These are phyloP conservation scores for Fusarium domesticum DNA, from an alignment of 2,329 filamentous ascomycete species.

Conservation along the genomic window DNA sequence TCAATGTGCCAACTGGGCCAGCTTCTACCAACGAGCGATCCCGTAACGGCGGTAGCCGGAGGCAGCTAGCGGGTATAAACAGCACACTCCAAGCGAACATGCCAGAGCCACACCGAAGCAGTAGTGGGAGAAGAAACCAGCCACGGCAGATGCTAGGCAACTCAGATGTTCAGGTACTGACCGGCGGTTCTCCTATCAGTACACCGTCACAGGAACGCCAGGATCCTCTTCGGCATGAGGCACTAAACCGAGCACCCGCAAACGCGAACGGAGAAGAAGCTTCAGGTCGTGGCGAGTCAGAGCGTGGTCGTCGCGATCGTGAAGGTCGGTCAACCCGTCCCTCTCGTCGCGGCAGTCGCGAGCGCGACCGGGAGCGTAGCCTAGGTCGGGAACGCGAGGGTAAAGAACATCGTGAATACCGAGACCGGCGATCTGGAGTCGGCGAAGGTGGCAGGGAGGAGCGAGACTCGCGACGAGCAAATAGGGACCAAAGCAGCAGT, in stretches of 20 bases:
- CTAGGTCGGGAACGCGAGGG: conserved; percentile 45
- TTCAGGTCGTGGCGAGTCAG: conserved; percentile 37
- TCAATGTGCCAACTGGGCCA: conserved; percentile 36
- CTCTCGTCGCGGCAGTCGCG: conserved; percentile 50
- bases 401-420: conserved; percentile 45
- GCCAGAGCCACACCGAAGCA: conserved; percentile 37
- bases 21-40: conserved; percentile 37
- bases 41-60: conserved; percentile 41
- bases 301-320: conserved; percentile 44
- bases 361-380: conserved; percentile 50
- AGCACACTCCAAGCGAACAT: conserved; percentile 49
- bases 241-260: conserved; percentile 33
- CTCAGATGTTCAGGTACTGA: conserved; percentile 56
- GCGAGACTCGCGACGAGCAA: conserved; percentile 34
- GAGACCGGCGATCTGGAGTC: conserved; percentile 42
- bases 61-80: conserved; percentile 60
- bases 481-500: conserved; percentile 23
- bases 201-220: conserved; percentile 50
- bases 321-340: conserved; percentile 39
- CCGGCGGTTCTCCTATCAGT: conserved; percentile 50
- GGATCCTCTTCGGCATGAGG: conserved; percentile 42
- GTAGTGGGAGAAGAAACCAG: conserved; percentile 35
- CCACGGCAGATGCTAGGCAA: conserved; percentile 45
- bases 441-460: conserved; percentile 34
- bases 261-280: conserved; percentile 34